Percentiles rank a stretch among this genome's conserved stretches.
Conservation (phyloP, 352 stramenopile species). For the Aphanomyces euteiches region DNA sequence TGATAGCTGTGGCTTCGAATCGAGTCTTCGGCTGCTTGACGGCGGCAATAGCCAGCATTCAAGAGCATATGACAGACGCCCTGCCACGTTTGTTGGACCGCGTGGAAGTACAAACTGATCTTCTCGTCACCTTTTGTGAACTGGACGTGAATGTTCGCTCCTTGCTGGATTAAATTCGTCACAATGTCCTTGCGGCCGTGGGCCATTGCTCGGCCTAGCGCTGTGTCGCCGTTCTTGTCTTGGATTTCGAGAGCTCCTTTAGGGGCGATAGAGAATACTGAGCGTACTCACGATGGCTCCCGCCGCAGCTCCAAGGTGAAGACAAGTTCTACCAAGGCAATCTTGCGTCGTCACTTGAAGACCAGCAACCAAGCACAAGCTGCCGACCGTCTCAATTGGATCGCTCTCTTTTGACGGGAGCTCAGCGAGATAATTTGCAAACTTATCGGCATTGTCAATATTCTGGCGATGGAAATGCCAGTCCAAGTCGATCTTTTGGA, state of each 20-base stretch:
- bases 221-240: slow-evolving; percentile 50
- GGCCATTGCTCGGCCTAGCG: slow-evolving; percentile 52
- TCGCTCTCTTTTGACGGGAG: slow-evolving; percentile 52
- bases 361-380: slow-evolving; percentile 48
- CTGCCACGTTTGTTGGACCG: slow-evolving; percentile 59
- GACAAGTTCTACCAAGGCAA: slow-evolving; percentile 46
- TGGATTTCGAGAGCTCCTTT: slow-evolving; percentile 38
- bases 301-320: slow-evolving; percentile 67
- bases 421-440: slow-evolving; percentile 44
- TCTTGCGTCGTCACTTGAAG: slow-evolving; percentile 46
- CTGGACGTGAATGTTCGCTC: slow-evolving; percentile 45
- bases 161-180: slow-evolving; percentile 66
- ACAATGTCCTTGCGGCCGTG: slow-evolving; percentile 67
- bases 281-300: slow-evolving; percentile 71
- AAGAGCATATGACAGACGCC: slow-evolving; percentile 78
- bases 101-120: slow-evolving; percentile 73
- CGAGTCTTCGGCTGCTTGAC: slow-evolving; percentile 70
- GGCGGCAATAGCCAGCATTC: slow-evolving; percentile 62
- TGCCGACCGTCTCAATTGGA: slow-evolving; percentile 73
- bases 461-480: slow-evolving; percentile 64
- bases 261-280: slow-evolving; percentile 44
- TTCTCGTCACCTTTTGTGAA: slow-evolving; percentile 34
- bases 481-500: slow-evolving; percentile 65
- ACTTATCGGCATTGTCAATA: slow-evolving; percentile 37
- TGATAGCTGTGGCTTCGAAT: slow-evolving; percentile 67